Conservation (phyloP, 1,139 yeast genomes). For the Yamadazyma songkhlaensis region DNA sequence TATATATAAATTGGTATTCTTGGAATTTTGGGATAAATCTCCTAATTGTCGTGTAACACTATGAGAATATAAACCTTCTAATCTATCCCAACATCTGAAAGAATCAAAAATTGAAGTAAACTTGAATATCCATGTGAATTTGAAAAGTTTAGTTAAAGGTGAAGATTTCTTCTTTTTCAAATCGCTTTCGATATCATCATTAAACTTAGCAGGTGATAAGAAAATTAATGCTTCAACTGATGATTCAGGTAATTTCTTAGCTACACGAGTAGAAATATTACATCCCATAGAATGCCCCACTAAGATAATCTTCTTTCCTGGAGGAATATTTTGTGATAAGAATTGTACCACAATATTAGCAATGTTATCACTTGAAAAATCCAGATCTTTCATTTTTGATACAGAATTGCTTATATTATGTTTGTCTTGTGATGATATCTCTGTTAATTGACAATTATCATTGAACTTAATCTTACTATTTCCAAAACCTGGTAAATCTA, state of each 20-base stretch:
- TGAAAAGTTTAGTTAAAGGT: conserved; percentile 16
- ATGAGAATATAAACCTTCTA: conserved; percentile 57
- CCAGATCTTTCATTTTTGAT: conserved; percentile 35
- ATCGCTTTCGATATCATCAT: conserved; percentile 18
- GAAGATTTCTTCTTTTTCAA: background rate
- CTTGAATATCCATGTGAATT: conserved; percentile 23
- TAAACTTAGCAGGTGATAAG: conserved; percentile 56
- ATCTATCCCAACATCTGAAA: conserved; percentile 58
- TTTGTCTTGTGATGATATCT: conserved; percentile 24
- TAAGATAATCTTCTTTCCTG: conserved; percentile 49
- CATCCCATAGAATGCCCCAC: conserved; percentile 81
- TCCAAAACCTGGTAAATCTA: conserved; percentile 81
- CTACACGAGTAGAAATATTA: conserved; percentile 49
- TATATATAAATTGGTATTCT: conserved; percentile 33
- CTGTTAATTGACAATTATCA: conserved; percentile 20
- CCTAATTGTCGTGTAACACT: conserved; percentile 51
- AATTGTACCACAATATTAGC: conserved; percentile 44
- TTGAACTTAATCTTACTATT: conserved; percentile 35
- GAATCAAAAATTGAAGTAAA: conserved; percentile 53
- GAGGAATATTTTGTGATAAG: conserved; percentile 37
- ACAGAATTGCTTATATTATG: conserved; percentile 29
- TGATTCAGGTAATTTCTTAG: conserved; percentile 35
- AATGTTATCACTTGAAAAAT: conserved; percentile 48
- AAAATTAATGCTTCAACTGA: conserved; percentile 46
- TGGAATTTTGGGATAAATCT: conserved; percentile 28